Evolutionary conservation across 106 monocot species (phyloP).

Genomic region (Vanilla planifolia): DNA sequence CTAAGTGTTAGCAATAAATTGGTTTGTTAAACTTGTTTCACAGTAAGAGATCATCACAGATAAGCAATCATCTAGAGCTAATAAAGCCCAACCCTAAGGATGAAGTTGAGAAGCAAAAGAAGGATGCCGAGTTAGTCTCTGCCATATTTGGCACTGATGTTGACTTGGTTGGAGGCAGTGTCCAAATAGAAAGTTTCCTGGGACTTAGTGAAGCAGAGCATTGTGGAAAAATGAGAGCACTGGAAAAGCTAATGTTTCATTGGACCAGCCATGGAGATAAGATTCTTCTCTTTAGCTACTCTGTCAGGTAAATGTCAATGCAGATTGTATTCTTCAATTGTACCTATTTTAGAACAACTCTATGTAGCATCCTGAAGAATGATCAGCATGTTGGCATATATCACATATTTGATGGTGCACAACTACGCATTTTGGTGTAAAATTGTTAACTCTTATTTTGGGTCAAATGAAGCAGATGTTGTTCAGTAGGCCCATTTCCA

Average conservation of each 20-base stretch:
- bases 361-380: background rate
- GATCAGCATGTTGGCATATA: background rate
- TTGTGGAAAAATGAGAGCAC: constrained; percentile 92
- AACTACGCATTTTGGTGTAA: background rate
- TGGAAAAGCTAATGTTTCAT: constrained; percentile 57
- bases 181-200: constrained; percentile 82
- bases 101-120: constrained; percentile 87
- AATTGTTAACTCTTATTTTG: background rate
- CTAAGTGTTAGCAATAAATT: background rate
- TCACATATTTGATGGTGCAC: background rate
- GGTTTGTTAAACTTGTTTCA: too few species aligned
- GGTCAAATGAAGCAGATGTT: background rate
- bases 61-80: constrained; percentile 96
- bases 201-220: constrained; percentile 95
- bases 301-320: constrained; percentile 57
- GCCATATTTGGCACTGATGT: constrained; percentile 67
- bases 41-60: constrained; percentile 23
- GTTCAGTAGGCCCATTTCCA: background rate
- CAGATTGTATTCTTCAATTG: background rate
- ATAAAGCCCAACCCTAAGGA: constrained; percentile 95
- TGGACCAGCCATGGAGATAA: constrained; percentile 82
- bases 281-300: constrained; percentile 93
- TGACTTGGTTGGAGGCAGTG: constrained; percentile 67
- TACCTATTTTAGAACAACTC: background rate
- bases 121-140: constrained; percentile 88